Base-by-base conservation (phyloP, 306 rosid genomes). In the Pterocarpus santalinus region DNA sequence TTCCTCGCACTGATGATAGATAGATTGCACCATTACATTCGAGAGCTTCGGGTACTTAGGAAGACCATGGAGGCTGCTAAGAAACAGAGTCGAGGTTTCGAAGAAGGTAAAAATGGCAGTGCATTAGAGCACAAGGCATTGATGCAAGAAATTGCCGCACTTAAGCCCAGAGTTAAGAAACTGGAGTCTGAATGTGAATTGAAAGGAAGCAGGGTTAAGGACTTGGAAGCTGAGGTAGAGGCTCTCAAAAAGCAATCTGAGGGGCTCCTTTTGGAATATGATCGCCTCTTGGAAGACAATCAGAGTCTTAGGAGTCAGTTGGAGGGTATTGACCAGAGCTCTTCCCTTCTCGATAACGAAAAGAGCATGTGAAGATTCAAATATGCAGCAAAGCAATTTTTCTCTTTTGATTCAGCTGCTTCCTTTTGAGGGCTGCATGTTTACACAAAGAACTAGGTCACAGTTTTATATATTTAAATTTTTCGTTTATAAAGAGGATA, bases 1-100 rank as follows among this genome's bases (percentile, higher is more conserved):
- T 95, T 91, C 86, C 97, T 95, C 8, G 79, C 93, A 14, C 81
- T 95, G 79, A 87, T 95, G 83, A 82, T 93, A 52, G 97, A 95
- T 82, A 90, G 99, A 79, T 76, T 93, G 67, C 97, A 95, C 84
- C 82, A 90, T 73, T 95, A 89, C 90, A 95, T 95, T 4, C 87
- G 99, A 86, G 97, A 95, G 81, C 93, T 93, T 69, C 84, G 89
- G 28, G 35, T 88, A 13, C 93, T 87, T 3, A 90, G 97, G 87
- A 89, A 88, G 86, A 62, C 91, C 49, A 85, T 93, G 92, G 99
- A 88, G 68, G 83, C 87, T 33, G 87, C 87, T 3, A 95, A 88
- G 91, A 95, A 89, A 81, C 99, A 89, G 58, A 91, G 73, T 81
- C 85, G 88, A 72, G 81, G 84, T 61, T 75, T 82, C 28, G 93